phyloP scores from a whole-genome alignment of 108 stramenopile species.

The Fistulifera solaris region DNA sequence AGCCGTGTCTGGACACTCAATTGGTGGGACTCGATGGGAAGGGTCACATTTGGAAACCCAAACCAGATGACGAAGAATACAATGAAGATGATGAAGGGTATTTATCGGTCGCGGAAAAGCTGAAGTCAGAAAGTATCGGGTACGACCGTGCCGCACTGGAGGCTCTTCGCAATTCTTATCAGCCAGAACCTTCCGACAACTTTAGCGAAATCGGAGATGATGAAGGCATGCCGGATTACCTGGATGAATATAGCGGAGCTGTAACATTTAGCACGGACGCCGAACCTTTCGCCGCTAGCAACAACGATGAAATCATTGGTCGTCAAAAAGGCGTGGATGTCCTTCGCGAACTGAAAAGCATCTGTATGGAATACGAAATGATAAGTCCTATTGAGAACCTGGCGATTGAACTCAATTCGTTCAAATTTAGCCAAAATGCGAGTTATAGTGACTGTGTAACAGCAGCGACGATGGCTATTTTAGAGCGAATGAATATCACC shows the following conservation, averaged over 20 bases:
- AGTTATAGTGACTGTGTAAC: constrained; percentile 70
- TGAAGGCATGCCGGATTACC: constrained; percentile 17
- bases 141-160: constrained; percentile 44
- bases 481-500: constrained; percentile 56
- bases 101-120: constrained; percentile 15
- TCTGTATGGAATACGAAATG: constrained; percentile 80
- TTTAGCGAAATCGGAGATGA: constrained; percentile 42
- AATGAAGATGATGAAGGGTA: constrained; percentile 18
- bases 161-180: constrained; percentile 31
- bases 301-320: constrained; percentile 42
- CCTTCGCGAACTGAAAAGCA: constrained; percentile 68
- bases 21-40: constrained; percentile 17
- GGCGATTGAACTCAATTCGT: constrained; percentile 85
- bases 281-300: neutral
- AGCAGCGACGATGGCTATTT: constrained; percentile 59
- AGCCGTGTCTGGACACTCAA: constrained; percentile 3
- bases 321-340: constrained; percentile 86
- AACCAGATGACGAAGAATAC: constrained; percentile 19
- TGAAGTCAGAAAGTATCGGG: constrained; percentile 67
- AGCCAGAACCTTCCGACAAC: constrained; percentile 52
- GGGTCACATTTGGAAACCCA: constrained; percentile 6
- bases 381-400: constrained; percentile 72
- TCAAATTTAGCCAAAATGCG: constrained; percentile 89
- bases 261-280: constrained; percentile 29
- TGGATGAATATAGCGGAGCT: constrained; percentile 28